Base-by-base conservation (phyloP, 1,139 yeast species). In the Saccharomycopsis hybrid region DNA sequence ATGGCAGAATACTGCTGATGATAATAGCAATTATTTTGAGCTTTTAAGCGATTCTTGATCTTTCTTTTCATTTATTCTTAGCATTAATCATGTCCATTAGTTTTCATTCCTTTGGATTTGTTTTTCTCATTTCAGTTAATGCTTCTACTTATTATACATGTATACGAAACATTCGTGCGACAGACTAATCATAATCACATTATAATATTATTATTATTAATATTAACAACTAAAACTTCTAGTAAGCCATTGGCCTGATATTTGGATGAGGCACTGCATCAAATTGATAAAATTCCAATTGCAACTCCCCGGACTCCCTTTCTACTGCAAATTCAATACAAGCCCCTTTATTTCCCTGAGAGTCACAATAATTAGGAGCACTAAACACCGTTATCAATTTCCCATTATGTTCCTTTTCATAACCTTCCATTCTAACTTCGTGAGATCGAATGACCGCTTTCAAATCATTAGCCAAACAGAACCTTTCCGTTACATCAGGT, bases 341-440 rank as follows among this genome's bases (percentile, higher is more conserved):
- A 8, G 95, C 98, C 49, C 97, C 99, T 58, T 77, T 66, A 65
- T 92, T 92, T 13, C 95, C 96, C 51, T 88, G 89, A 18, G 84
- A 72, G 62, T 94, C 99, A 68, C 97, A 90, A 66, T 92, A 92
- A 66, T 94, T 90, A 40, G 99, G 99, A 0, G 99, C 98, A 66
- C 95, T 83, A 66, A 92, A 92, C 27, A 92, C 96, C 0, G 99
- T 92, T 52, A 89, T 79, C 49, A 92, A 77, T 59, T 82, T 75
- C 7, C 95, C 95, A 54, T 83, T 75, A 62, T 92, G 99, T 63
- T 92, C 97, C 48, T 74, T 74, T 57, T 88, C 90, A 53, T 84
- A 88, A 46, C 99, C 99, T 5, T 76, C 82, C 85, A 85, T 84
- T 62, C 97, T 76, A 5, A 92, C 97, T 67, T 92, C 98, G 62